Conservation (phyloP, 768 basidiomycete species). For the Dendrothele bispora region DNA sequence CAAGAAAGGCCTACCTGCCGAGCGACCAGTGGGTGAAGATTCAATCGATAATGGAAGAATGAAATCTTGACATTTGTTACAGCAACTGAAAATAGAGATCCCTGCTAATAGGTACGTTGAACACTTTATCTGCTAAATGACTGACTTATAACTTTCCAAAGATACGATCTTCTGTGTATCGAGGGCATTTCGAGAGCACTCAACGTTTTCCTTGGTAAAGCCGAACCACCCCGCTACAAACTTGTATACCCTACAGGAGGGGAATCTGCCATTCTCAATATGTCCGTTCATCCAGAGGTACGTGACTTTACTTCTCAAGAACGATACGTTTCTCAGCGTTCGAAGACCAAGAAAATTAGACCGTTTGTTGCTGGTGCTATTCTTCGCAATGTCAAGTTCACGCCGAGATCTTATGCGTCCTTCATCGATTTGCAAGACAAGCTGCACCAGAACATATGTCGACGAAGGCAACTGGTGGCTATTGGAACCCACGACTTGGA, state of each 20-base stretch:
- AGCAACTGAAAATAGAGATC: constrained; percentile 99
- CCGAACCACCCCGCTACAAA: constrained; percentile 68
- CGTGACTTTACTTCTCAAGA: constrained; percentile 20
- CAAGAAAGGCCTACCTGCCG: constrained; percentile 82
- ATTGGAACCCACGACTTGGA: constrained; percentile 98
- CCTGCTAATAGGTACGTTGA: constrained; percentile 85
- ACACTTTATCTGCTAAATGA: constrained; percentile 1
- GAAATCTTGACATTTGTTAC: constrained; percentile 1
- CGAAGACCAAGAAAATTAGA: constrained; percentile 76
- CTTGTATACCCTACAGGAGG: constrained; percentile 72
- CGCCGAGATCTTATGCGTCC: constrained; percentile 84
- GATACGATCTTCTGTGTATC: constrained; percentile 97
- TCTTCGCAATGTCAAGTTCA: constrained; percentile 88
- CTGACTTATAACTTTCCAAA: constrained; percentile 25
- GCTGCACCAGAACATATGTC: constrained; percentile 93
- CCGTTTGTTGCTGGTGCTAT: constrained; percentile 91
- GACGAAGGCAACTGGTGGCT: constrained; percentile 86
- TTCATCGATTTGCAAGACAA: constrained; percentile 99
- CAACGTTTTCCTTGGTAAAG: constrained; percentile 75
- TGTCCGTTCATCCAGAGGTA: constrained; percentile 74
- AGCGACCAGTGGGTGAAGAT: constrained; percentile 64
- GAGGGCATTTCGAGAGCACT: constrained; percentile 93
- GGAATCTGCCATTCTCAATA: constrained; percentile 62
- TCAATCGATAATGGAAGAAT: background rate
- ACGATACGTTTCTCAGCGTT: background rate